phyloP scores from a whole-genome alignment of 768 basidiomycete genomes.

The Pleurotus cornucopiae region DNA sequence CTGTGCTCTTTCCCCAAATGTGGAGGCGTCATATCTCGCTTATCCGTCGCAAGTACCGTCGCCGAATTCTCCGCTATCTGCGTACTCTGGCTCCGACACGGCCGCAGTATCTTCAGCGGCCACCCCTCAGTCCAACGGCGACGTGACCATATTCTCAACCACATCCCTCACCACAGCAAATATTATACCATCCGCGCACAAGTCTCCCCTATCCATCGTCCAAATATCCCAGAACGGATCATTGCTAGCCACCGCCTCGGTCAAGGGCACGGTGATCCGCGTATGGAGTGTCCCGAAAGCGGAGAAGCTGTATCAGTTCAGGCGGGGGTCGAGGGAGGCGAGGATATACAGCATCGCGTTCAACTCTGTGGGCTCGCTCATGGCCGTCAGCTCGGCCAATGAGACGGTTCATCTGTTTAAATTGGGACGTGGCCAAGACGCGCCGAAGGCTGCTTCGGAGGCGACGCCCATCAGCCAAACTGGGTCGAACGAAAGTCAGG shows the following conservation, averaged over 20 bases:
- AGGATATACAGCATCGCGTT: conserved; percentile 80
- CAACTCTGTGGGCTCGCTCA: conserved; percentile 75
- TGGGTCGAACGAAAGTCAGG: conserved; percentile 61
- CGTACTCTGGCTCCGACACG: conserved; percentile 29
- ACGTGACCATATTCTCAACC: conserved; percentile 94
- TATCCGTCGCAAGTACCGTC: conserved; percentile 95
- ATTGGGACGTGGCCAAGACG: conserved; percentile 37
- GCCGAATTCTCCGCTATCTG: conserved; percentile 31
- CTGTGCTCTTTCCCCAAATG: conserved; percentile 90
- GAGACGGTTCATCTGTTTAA: conserved; percentile 98
- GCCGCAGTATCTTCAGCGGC: conserved; percentile 34
- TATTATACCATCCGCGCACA: conserved; percentile 90
- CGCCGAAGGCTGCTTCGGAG: conserved; percentile 17
- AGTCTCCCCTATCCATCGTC: conserved; percentile 84
- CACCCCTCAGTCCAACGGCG: conserved; percentile 41
- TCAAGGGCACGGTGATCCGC: conserved; percentile 95
- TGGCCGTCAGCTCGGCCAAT: conserved; percentile 83
- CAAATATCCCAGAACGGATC: conserved; percentile 84
- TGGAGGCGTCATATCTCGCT: conserved; percentile 90
- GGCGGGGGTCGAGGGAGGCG: conserved; percentile 84
- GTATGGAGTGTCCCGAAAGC: conserved; percentile 86
- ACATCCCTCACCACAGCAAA: conserved; percentile 89
- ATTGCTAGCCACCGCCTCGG: conserved; percentile 87
- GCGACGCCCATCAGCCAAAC: conserved; percentile 49
- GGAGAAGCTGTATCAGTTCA: conserved; percentile 93